Evolutionary conservation across 2,329 filamentous ascomycete species (phyloP).

Genomic region (Huntiella bhutanensis): DNA sequence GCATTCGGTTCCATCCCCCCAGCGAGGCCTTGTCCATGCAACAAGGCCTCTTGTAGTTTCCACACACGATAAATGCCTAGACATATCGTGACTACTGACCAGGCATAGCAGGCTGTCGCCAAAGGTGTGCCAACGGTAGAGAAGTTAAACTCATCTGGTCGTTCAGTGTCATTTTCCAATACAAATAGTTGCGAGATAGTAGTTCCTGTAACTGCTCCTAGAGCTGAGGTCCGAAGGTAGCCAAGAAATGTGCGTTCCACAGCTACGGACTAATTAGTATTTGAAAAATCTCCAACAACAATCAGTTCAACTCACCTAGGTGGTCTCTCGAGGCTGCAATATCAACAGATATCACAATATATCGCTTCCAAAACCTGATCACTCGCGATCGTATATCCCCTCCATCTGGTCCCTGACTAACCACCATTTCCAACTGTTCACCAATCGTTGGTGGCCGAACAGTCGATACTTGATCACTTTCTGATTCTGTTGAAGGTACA

Average conservation of each 20-base stretch:
- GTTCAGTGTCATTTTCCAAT: slow-evolving; percentile 18
- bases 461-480: not conserved
- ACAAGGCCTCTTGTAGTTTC: slow-evolving; percentile 17
- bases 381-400: not conserved
- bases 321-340: slow-evolving; percentile 8
- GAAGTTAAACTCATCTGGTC: slow-evolving; percentile 31
- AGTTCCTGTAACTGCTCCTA: slow-evolving; percentile 48
- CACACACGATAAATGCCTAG: slow-evolving; percentile 18
- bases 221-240: slow-evolving; percentile 51
- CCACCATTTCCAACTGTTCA: not conserved
- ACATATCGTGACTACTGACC: slow-evolving; percentile 21
- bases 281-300: not conserved
- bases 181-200: slow-evolving; percentile 49
- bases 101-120: slow-evolving; percentile 22
- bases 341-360: slow-evolving; percentile 9
- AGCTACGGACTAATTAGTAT: slow-evolving; percentile 24
- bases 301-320: slow-evolving; percentile 5
- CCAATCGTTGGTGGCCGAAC: not conserved
- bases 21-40: slow-evolving; percentile 17
- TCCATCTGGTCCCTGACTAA: not conserved
- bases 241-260: slow-evolving; percentile 57
- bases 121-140: slow-evolving; percentile 42
- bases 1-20: slow-evolving; percentile 14
- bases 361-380: slow-evolving; percentile 5
- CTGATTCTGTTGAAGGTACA: not conserved